phyloP scores from a whole-genome alignment of 2,329 filamentous ascomycete species.

The Colletotrichum theobromicola region DNA sequence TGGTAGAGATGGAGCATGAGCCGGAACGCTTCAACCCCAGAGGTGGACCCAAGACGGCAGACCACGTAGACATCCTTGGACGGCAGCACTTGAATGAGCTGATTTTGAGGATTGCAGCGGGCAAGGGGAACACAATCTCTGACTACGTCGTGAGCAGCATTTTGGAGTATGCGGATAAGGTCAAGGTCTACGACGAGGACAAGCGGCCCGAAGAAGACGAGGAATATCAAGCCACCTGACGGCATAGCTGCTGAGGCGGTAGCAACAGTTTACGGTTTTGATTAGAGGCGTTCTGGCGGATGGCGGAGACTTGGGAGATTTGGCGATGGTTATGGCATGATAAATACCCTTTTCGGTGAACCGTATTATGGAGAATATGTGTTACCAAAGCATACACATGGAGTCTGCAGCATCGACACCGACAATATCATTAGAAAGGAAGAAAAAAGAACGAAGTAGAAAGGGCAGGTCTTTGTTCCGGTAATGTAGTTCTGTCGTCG shows the following conservation, averaged over 20 bases:
- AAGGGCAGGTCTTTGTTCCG: not conserved
- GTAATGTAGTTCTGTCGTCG: too few relatives aligned
- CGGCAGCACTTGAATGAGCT: slow-evolving; percentile 89
- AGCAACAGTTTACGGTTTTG: not conserved
- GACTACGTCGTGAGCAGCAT: slow-evolving; percentile 85
- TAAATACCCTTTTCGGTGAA: not conserved
- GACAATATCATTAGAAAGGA: not conserved
- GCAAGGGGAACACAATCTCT: slow-evolving; percentile 79
- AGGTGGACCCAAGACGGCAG: slow-evolving; percentile 73
- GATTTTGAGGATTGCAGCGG: slow-evolving; percentile 84
- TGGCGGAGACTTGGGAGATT: not conserved
- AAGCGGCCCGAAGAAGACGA: slow-evolving; percentile 5
- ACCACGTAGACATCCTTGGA: slow-evolving; percentile 96
- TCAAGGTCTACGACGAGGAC: slow-evolving; percentile 78
- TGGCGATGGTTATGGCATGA: not conserved
- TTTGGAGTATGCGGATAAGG: slow-evolving; percentile 78
- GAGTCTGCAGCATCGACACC: not conserved
- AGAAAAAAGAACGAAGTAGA: not conserved
- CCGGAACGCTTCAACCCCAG: slow-evolving; percentile 90
- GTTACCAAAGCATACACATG: not conserved
- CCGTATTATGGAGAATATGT: not conserved
- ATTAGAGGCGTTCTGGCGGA: slow-evolving; percentile 12
- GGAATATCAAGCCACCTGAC: not conserved
- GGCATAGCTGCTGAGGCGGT: not conserved
- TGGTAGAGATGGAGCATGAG: slow-evolving; percentile 96